Evolutionary conservation across 176 grass and related monocot genomes (phyloP).

Genomic region (Eleusine indica): DNA sequence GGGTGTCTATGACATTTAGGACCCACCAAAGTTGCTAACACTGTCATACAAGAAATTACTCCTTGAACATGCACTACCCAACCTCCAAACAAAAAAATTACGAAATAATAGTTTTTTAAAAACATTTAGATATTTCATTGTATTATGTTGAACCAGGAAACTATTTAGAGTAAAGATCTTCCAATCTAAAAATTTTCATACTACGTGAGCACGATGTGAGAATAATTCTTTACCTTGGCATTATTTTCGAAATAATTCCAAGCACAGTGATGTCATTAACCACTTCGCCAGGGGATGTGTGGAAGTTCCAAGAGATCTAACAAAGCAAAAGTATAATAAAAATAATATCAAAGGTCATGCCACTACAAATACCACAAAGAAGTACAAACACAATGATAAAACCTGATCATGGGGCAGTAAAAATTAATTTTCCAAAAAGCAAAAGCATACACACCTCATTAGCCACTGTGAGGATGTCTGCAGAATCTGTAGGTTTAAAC

Average conservation of each 20-base stretch:
- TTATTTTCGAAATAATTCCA: constrained; percentile 64
- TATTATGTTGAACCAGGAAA: neutral
- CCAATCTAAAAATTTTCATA: neutral
- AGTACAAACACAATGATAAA: neutral
- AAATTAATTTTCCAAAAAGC: neutral
- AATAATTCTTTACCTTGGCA: constrained; percentile 46
- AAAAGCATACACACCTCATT: constrained; percentile 60
- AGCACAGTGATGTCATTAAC: constrained; percentile 41
- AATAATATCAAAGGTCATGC: constrained; percentile 4
- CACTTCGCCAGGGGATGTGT: constrained; percentile 36
- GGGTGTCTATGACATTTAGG: too few species aligned
- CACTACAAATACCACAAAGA: constrained; percentile 17
- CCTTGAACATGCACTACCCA: too few species aligned
- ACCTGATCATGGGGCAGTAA: constrained; percentile 21
- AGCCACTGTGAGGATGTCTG: constrained; percentile 72
- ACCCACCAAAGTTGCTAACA: too few species aligned
- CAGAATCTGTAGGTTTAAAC: constrained; percentile 67
- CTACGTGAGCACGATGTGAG: neutral
- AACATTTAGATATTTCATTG: neutral
- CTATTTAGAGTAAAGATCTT: neutral
- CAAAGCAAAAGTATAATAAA: neutral
- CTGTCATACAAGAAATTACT: too few species aligned
- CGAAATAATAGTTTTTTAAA: neutral
- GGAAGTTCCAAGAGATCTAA: constrained; percentile 78
- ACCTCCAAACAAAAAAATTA: neutral